Percentiles rank a stretch among this genome's conserved stretches.
Conservation (phyloP, 306 rosid species). For the Acacia acuminata region DNA sequence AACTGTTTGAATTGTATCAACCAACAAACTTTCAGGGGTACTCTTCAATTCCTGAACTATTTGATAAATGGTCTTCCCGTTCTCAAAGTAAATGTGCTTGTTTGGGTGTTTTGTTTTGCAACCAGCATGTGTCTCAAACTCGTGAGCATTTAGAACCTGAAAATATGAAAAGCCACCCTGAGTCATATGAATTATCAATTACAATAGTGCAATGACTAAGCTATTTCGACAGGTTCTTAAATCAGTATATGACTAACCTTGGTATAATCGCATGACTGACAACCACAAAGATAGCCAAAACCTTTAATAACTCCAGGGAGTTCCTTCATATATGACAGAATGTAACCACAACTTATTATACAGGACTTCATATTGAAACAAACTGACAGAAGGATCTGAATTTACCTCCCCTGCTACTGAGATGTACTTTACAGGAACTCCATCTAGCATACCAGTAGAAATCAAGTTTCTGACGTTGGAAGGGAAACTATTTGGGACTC, state of each 20-base stretch:
- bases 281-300: constrained; percentile 48
- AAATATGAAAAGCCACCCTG: background rate
- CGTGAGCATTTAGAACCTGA: constrained; percentile 66
- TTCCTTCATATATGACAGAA: background rate
- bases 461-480: constrained; percentile 65
- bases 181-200: background rate
- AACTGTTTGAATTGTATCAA: constrained; percentile 11
- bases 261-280: constrained; percentile 55
- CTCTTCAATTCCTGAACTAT: constrained; percentile 66
- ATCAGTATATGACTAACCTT: constrained; percentile 33
- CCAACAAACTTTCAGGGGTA: constrained; percentile 43
- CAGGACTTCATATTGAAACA: background rate
- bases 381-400: constrained; percentile 13
- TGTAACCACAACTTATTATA: constrained; percentile 29
- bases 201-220: background rate
- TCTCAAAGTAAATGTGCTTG: constrained; percentile 66
- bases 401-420: constrained; percentile 28
- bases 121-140: constrained; percentile 74
- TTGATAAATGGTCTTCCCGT: constrained; percentile 41
- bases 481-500: constrained; percentile 34
- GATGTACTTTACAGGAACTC: constrained; percentile 70
- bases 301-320: constrained; percentile 1
- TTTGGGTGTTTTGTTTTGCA: constrained; percentile 76
- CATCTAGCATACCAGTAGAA: constrained; percentile 69
- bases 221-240: background rate